Base-by-base conservation (phyloP, 768 basidiomycete species). In the Hysterangium stoloniferum region DNA sequence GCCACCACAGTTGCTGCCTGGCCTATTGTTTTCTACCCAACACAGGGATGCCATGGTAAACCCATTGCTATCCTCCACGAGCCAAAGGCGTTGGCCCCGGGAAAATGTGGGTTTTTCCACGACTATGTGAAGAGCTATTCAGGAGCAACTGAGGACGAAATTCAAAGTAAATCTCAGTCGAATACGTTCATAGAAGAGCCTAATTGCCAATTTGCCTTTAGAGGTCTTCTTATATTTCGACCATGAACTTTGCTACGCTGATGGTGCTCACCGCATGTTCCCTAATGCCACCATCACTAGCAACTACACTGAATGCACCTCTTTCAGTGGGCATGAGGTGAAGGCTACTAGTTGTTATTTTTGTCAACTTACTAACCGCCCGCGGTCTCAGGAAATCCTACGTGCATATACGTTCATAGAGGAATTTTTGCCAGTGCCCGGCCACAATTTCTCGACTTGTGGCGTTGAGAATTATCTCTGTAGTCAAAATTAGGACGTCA, bases 21-120 rank as follows among this genome's bases (percentile, higher is more conserved):
- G 44, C 44, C 44, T 17, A 45, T 45, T 19, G 12, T 27, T 17
- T 45, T 45, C 44, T 45, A 33, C 44, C 28, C 13, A 17, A 31
- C 28, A 8, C 12, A 31, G 9, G 17, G 33, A 13, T 45, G 44
- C 27, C 8, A 32, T 5, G 20, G 17, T 7, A 19, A 45, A 19
- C 44, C 44, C 15, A 7, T 45, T n/a, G 28, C 33, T 17, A 27
- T 33, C 3, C 44, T 45, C 44, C 28, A 45, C 11, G 44, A 45
- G 25, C 28, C 44, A n/a, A n/a, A n/a, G n/a, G n/a, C n/a, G 6
- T 31, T 31, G 12, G 11, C 9, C 13, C 28, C 29, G 1, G 31
- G 31, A n/a, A 12, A 15, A 1, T 45, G 44, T 19, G n/a, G 19
- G 13, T 6, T 33, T 31, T 32, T 45, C 42, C 28, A 45, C 44